Percentiles rank a stretch among this genome's conserved stretches.
Evolutionary conservation across 2,329 filamentous ascomycete species (phyloP).

Genomic region (Pyrenophora teres): DNA sequence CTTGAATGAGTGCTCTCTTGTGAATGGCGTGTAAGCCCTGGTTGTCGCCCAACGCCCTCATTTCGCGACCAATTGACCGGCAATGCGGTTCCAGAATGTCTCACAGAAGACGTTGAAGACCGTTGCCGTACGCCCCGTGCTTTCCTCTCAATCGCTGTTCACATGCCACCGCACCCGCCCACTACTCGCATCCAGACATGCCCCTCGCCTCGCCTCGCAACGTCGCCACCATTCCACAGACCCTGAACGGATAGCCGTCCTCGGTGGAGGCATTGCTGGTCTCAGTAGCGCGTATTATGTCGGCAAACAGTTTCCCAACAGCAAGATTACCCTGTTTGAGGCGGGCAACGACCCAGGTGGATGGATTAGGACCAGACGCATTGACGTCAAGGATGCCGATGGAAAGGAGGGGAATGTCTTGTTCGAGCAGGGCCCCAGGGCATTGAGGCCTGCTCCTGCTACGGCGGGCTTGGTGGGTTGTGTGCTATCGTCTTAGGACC

Average conservation of each 20-base stretch:
- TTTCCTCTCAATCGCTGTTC: slow-evolving; percentile 23
- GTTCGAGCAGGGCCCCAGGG: slow-evolving; percentile 85
- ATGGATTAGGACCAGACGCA: slow-evolving; percentile 74
- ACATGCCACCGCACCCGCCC: slow-evolving; percentile 4
- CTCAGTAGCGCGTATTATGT: slow-evolving; percentile 69
- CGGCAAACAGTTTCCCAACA: slow-evolving; percentile 66
- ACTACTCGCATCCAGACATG: slow-evolving; percentile 22
- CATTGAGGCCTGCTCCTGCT: slow-evolving; percentile 70
- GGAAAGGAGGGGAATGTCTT: slow-evolving; percentile 55
- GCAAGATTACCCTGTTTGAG: slow-evolving; percentile 83
- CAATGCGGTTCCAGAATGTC: slow-evolving; percentile 47
- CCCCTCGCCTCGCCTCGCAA: slow-evolving; percentile 15
- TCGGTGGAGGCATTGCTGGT: slow-evolving; percentile 59
- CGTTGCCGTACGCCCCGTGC: slow-evolving; percentile 23
- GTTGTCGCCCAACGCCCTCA: slow-evolving; percentile 4
- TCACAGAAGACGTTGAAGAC: slow-evolving; percentile 39
- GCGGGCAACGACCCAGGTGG: slow-evolving; percentile 72
- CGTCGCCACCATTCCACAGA: slow-evolving; percentile 26
- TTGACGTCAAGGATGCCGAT: slow-evolving; percentile 63
- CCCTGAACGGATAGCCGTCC: slow-evolving; percentile 52
- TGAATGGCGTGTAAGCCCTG: slow-evolving; percentile 5
- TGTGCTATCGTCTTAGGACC: background rate
- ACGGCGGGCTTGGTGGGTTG: slow-evolving; percentile 70
- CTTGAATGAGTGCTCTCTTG: background rate
- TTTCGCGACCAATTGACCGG: slow-evolving; percentile 27